Percentiles rank a stretch among this genome's conserved stretches.
Evolutionary conservation across 2,329 filamentous ascomycete species (phyloP).

Genomic region (Plectosphaerella cucumerina): DNA sequence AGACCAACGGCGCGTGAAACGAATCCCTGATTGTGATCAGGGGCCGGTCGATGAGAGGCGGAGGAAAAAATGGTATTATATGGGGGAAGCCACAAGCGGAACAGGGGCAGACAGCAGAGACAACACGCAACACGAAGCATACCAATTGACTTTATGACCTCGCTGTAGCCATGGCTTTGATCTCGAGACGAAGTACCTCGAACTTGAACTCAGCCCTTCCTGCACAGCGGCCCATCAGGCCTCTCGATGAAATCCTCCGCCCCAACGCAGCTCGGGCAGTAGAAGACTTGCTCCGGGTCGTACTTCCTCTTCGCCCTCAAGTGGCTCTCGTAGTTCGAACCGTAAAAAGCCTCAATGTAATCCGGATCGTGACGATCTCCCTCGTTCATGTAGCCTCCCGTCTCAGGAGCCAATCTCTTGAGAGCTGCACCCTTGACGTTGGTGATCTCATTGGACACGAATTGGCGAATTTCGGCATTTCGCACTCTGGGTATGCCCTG

Average conservation of each 20-base stretch:
- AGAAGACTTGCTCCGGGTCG: slow-evolving; percentile 27
- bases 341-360: slow-evolving; percentile 28
- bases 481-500: slow-evolving; percentile 11
- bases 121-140: too few species aligned
- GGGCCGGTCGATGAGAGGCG: slow-evolving; percentile 1
- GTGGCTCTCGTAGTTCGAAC: slow-evolving; percentile 23
- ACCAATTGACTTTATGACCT: too few species aligned
- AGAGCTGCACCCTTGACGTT: slow-evolving; percentile 22
- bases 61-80: too few species aligned
- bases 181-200: too few species aligned
- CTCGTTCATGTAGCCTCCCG: slow-evolving; percentile 39
- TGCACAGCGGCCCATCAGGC: slow-evolving; percentile 16
- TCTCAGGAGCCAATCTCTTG: slow-evolving; percentile 30
- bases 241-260: slow-evolving; percentile 23
- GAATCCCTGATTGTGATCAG: slow-evolving; percentile 2
- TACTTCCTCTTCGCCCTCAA: slow-evolving; percentile 25
- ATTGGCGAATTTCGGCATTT: slow-evolving; percentile 11
- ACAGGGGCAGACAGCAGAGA: too few species aligned
- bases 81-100: too few species aligned
- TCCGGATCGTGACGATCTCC: slow-evolving; percentile 29
- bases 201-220: too few species aligned
- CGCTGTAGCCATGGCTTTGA: too few species aligned
- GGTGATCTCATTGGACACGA: slow-evolving; percentile 20
- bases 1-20: slow-evolving; percentile 38
- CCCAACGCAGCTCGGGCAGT: slow-evolving; percentile 33